Evolutionary conservation across 768 basidiomycete genomes (phyloP), one percentile per base, ranked within the genome.

Genomic region (Rhizopogon sp.): DNA sequence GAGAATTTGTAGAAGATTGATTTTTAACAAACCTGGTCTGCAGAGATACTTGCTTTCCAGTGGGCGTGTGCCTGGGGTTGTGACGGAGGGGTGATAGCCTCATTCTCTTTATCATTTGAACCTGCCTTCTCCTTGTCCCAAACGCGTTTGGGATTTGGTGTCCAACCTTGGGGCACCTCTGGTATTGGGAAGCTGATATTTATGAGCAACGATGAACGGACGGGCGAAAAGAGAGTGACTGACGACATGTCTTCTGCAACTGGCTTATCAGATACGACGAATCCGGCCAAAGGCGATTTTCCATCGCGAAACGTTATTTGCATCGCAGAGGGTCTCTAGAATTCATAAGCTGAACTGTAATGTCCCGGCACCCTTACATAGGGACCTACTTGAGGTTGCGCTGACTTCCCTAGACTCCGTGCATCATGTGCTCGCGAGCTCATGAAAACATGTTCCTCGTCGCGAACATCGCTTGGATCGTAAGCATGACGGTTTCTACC

Each of bases 81-180:
- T 31, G 68, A 61, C 40, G 64, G 59, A 59, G 49, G 52, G 58
- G n/a, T n/a, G n/a, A 44, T 62, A 52, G 58, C 63, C 63, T 3
- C 52, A 46, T 80, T 81, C 64, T 82, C 81, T 62, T 82, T 83
- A 47, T 76, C 69, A 44, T 44, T 42, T 9, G 46, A 55, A 35
- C 71, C 64, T 45, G 72, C 70, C 46, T 73, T 76, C 56, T 75
- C 73, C 73, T 40, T 57, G 45, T 75, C 74, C 85, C 93, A 96
- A 2, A 97, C 79, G n/a, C 80, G 74, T 25, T 74, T 77, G 1
- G 95, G 97, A 62, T 95, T 77, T 0, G 97, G 89, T 60, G 75
- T 81, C 96, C 96, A 98, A 14, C 82, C 88, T 57, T 79, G 64
- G 3, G 95, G 94, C 43, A 96, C 73, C 13, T 90, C 85, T 2